Evolutionary conservation across 768 basidiomycete species (phyloP).

Genomic region (Gyrodon lividus): DNA sequence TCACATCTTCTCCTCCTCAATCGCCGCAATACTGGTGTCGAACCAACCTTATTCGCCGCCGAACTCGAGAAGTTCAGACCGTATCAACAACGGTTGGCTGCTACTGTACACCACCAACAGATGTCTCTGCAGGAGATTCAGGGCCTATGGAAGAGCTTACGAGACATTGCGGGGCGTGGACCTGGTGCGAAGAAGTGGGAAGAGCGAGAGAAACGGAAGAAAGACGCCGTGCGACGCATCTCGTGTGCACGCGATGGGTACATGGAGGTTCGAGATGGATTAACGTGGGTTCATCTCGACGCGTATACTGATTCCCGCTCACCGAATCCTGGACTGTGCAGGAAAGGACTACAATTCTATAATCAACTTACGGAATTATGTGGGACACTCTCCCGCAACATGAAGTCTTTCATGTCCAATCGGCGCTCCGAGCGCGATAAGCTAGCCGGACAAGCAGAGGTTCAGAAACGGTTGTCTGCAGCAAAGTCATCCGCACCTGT

Average conservation of each 20-base stretch:
- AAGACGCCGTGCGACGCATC: conserved; percentile 71
- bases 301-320: conserved; percentile 6
- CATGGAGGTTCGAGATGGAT: conserved; percentile 81
- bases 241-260: conserved; percentile 79
- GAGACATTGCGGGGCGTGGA: conserved; percentile 71
- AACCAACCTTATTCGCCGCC: conserved; percentile 85
- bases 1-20: conserved; percentile 92
- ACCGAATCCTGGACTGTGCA: conserved; percentile 28
- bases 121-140: conserved; percentile 71
- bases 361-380: conserved; percentile 70
- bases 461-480: conserved; percentile 59
- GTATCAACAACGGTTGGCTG: conserved; percentile 77
- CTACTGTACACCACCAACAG: conserved; percentile 79
- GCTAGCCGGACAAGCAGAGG: conserved; percentile 67
- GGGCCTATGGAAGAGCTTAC: conserved; percentile 70
- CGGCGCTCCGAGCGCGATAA: conserved; percentile 70
- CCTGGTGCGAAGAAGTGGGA: conserved; percentile 79
- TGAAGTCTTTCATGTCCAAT: conserved; percentile 58
- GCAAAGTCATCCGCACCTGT: conserved; percentile 37
- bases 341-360: conserved; percentile 91
- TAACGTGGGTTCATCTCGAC: conserved; percentile 56
- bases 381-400: conserved; percentile 53
- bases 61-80: conserved; percentile 96
- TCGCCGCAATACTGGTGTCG: conserved; percentile 77
- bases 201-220: conserved; percentile 76